Evolutionary conservation across 129 eudicot genomes (phyloP).

Genomic region (Apium graveolens): DNA sequence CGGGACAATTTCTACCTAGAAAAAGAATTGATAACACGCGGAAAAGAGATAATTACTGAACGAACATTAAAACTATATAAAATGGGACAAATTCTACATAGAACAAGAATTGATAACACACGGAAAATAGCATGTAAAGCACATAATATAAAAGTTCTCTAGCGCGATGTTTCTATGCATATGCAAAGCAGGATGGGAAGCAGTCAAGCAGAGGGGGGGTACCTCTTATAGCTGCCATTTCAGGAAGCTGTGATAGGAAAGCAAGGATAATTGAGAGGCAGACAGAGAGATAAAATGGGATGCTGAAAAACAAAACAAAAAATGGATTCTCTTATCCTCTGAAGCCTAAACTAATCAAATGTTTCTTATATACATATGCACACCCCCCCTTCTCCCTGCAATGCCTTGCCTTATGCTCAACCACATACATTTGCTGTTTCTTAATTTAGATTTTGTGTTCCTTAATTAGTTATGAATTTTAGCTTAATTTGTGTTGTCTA

Average conservation of each 20-base stretch:
- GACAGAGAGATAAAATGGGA: neutral
- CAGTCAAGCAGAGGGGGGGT: no score
- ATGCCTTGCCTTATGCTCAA: neutral
- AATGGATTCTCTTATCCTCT: neutral
- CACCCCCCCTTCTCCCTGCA: neutral
- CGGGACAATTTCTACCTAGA: no score
- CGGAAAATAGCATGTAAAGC: no score
- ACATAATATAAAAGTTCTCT: no score
- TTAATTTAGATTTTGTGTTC: neutral
- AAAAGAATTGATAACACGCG: no score
- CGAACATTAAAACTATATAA: no score
- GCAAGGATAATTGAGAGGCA: slow-evolving; percentile 2
- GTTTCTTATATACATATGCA: neutral
- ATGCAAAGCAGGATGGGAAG: neutral
- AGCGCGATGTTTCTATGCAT: no score
- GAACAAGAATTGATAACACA: no score
- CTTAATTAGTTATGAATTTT: no score
- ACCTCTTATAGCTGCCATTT: slow-evolving; percentile 4
- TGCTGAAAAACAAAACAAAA: neutral
- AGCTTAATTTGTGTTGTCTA: no score
- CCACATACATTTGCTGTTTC: neutral
- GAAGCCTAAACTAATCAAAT: neutral
- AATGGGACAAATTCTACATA: no score
- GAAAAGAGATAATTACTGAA: no score
- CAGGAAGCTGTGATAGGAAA: neutral